Evolutionary conservation across 805 yeast genomes (phyloP), one percentile per base, ranked within the genome.

Genomic region (Diddensiella santjacobensis): DNA sequence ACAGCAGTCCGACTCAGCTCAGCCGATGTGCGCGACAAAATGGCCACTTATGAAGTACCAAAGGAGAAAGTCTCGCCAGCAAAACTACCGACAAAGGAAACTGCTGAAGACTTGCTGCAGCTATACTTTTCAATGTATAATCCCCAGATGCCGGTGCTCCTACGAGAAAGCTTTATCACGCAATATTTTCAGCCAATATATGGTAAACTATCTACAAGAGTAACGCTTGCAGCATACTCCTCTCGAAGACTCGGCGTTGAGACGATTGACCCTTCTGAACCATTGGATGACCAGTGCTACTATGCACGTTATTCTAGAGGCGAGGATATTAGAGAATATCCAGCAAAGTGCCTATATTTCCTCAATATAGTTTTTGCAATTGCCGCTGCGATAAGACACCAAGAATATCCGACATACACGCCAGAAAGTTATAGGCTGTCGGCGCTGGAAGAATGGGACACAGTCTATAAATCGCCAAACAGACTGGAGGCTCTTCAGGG

Each of bases 71-170:
- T 26, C 3, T 35, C 40, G 13, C 74, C 79, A 0, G 80, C 83
- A 0, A 60, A 75, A 8, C 68, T 90, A 19, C 93, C 95, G 1
- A 75, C 85, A 0, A 87, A 86, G 57, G 69, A 72, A 19, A 75
- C 80, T 26, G 96, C 96, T 0, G 80, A 84, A 58, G 71, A 73
- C 44, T 73, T 85, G 39, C 59, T 88, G 5, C 73, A 79, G 31
- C 71, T 78, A 1, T 88, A 76, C 62, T 90, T 90, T 60, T 79
- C 84, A 18, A 89, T 84, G 58, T 78, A 90, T 13, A 89, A 90
- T 61, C 72, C 95, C 1, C 96, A 88, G 63, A 64, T 87, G 22
- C 96, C 97, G 0, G 73, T 90, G 3, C 66, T 89, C 42, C 96
- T 90, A 62, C 74, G 96, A 24, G 95, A 87, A 58, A 78, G 76